Evolutionary conservation across 2,329 filamentous ascomycete genomes (phyloP), one percentile per base, ranked within the genome.

Genomic region (Apiospora kogelbergensis): DNA sequence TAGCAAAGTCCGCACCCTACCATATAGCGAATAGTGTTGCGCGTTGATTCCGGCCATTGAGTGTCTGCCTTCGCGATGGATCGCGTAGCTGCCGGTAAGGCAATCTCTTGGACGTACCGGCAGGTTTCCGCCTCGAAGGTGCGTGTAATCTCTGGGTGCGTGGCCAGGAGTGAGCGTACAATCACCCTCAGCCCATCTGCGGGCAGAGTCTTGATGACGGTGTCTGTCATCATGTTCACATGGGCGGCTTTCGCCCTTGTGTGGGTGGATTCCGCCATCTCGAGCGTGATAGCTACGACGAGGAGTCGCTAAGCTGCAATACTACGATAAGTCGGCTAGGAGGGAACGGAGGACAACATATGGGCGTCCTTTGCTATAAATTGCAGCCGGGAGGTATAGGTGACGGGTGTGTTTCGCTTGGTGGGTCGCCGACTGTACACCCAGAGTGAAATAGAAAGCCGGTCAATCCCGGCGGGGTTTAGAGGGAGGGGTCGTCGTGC

Each of bases 181-280:
- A 84, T 75, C 7, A 76, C 75, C 3, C 82, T 79, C 20, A 84
- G 71, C 6, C 78, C 81, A n/a, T 81, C 80, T 0, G 75, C 71
- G 0, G 81, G 76, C 30, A 84, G 70, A 63, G 81, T 84, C n/a
- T 78, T 80, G 67, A 84, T 81, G 68, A 84, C 78, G 4, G 79
- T 82, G 68, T 84, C 82, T 2, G 79, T 81, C 82, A 84, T 84
- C 79, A 84, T 81, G 67, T 84, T 84, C 70, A 84, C 81, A 72
- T 84, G 82, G 33, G 81, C 79, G 44, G 70, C 73, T n/a, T 72
- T 75, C 67, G 70, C 70, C 66, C 63, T 63, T 10, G 46, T n/a
- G 20, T 44, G 22, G 1, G 3, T 33, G 26, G 68, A 11, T 24
- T 20, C 17, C 6, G 68, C 42, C 66, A 69, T 69, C 30, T 67